A percentile compares a stretch with the other conserved stretches of the same genome.
Conservation (phyloP, 169 alveolate genomes). For the Prorocentrum cordatum region DNA sequence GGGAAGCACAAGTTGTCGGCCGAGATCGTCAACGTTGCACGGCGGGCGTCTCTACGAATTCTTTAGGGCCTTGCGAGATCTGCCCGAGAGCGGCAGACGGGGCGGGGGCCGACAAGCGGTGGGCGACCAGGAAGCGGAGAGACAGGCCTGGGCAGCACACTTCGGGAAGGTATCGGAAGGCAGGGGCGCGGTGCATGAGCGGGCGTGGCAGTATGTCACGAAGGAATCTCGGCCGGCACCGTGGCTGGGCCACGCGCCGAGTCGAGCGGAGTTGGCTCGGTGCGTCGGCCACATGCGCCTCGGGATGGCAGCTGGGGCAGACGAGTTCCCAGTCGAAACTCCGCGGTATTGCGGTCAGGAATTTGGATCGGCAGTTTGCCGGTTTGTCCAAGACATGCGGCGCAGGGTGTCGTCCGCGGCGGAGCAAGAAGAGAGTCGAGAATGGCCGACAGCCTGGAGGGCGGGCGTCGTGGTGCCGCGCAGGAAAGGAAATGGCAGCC, state of each 20-base stretch:
- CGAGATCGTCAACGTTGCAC: no score
- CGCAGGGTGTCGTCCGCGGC: background rate
- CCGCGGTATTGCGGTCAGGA: no score
- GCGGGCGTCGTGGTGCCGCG: background rate
- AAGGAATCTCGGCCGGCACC: background rate
- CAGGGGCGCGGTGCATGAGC: background rate
- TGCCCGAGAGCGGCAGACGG: no score
- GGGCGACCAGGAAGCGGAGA: background rate
- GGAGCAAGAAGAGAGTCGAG: background rate
- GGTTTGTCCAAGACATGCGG: background rate
- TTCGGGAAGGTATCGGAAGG: background rate
- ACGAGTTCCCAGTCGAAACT: background rate
- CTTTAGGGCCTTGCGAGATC: no score
- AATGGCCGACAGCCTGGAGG: background rate
- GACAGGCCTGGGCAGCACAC: background rate
- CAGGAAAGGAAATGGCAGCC: background rate
- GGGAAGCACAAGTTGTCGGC: no score
- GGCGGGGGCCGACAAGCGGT: no score
- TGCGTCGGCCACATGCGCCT: background rate
- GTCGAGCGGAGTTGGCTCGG: background rate
- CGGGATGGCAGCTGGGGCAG: background rate
- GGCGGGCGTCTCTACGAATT: no score
- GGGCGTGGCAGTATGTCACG: background rate
- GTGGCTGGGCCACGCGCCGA: background rate
- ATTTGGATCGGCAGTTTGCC: background rate